Base-by-base conservation (phyloP, 148 eudicot species). In the Pharnaceum exiguum region DNA sequence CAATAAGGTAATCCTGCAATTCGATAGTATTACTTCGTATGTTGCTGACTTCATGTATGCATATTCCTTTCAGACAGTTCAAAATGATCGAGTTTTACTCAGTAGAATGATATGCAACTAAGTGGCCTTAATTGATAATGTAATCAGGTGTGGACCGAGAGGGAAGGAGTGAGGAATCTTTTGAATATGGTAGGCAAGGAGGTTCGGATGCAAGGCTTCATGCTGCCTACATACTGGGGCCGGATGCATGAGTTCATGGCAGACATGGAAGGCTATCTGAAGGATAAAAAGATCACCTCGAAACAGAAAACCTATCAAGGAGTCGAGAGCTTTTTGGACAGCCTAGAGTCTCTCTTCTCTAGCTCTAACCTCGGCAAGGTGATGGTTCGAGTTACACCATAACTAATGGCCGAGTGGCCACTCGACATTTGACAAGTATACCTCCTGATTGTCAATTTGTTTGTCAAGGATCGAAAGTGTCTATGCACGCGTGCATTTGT, bases 131-230 rank as follows among this genome's bases (percentile, higher is more conserved):
- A 35, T 35, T 7, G 7, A 35, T 35, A 35, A 3, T 48, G 13
- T 3, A 4, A 59, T 21, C 26, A 75, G 79, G 43, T 18, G 11
- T 70, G 71, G 68, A 60, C 68, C 5, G 79, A 75, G 52, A 65
- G 79, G 31, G 79, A 65, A 24, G 78, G 74, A 50, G 70, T 64
- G 53, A 69, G 67, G 22, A 74, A 74, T 30, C 28, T 74, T 25
- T 58, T 74, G 7, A 74, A 74, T 30, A 63, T 74, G 52, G 71
- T 74, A 24, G 78, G 78, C 4, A 74, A 74, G 59, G 79, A 70
- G 32, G 75, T 75, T n/a, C 62, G 12, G 33, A 70, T 75, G 71
- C 55, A 75, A 57, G 79, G 79, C 2, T 70, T 60, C 42, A 12
- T 70, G 59, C 28, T 56, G 15, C 36, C 39, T 33, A 21, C 79